These are phyloP conservation scores for Rickenella mellea DNA, from an alignment of 768 basidiomycete species.

Conservation along the genomic window DNA sequence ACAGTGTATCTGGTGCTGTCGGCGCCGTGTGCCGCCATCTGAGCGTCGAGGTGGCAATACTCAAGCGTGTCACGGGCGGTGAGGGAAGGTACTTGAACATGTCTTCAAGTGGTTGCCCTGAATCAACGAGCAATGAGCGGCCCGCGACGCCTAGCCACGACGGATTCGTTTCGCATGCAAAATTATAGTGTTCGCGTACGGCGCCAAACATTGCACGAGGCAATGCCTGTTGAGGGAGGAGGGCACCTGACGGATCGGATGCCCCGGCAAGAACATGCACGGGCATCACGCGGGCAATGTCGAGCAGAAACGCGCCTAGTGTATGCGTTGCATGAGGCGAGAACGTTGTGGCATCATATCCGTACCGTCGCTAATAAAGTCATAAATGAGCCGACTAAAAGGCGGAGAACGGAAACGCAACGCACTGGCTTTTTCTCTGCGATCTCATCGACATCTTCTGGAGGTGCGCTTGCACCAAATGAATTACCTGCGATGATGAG, in stretches of 20 bases:
- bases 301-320: slow-evolving; percentile 61
- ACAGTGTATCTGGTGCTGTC: slow-evolving; percentile 95
- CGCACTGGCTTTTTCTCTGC: slow-evolving; percentile 49
- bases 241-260: slow-evolving; percentile 78
- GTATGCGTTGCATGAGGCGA: slow-evolving; percentile 65
- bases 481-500: slow-evolving; percentile 90
- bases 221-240: slow-evolving; percentile 89
- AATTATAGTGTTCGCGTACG: slow-evolving; percentile 44
- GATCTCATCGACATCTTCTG: slow-evolving; percentile 21
- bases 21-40: slow-evolving; percentile 97
- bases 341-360: slow-evolving; percentile 55
- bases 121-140: slow-evolving; percentile 64
- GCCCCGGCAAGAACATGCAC: slow-evolving; percentile 85
- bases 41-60: slow-evolving; percentile 69
- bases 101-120: slow-evolving; percentile 91
- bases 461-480: slow-evolving; percentile 40
- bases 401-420: slow-evolving; percentile 4
- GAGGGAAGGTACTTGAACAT: slow-evolving; percentile 86
- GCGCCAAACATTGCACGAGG: slow-evolving; percentile 86
- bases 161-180: slow-evolving; percentile 83
- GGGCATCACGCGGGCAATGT: slow-evolving; percentile 70
- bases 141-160: slow-evolving; percentile 62
- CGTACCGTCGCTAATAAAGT: slow-evolving; percentile 47
- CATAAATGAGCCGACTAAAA: not conserved
- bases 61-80: slow-evolving; percentile 61